These are phyloP conservation scores for Coccinonectria pachysandricola DNA, from an alignment of 2,329 filamentous ascomycete species.

Conservation along the genomic window DNA sequence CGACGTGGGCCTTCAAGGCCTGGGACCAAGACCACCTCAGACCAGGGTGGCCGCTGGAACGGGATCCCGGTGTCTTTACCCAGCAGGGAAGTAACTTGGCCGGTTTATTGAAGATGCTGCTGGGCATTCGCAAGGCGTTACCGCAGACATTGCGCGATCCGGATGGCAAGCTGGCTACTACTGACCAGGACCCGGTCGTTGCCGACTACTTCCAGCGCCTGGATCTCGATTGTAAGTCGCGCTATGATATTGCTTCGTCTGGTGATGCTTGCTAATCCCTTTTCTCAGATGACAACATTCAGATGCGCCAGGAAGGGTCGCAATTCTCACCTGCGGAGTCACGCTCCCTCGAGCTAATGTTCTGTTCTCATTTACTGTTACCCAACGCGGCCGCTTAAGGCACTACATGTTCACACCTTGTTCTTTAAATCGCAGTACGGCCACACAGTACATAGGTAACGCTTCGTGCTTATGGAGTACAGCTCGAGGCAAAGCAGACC, in stretches of 20 bases:
- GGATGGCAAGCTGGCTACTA: slow-evolving; percentile 38
- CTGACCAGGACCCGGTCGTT: slow-evolving; percentile 36
- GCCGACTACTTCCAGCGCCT: slow-evolving; percentile 45
- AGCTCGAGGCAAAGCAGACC: slow-evolving; percentile 1
- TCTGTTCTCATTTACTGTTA: slow-evolving; percentile 38
- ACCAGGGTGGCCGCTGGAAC: slow-evolving; percentile 50
- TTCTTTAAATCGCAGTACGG: too few relatives aligned
- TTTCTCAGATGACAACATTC: slow-evolving; percentile 23
- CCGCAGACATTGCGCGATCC: slow-evolving; percentile 39
- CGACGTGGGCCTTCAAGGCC: slow-evolving; percentile 57
- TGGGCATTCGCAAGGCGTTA: slow-evolving; percentile 49
- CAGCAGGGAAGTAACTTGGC: slow-evolving; percentile 50
- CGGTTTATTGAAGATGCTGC: slow-evolving; percentile 48
- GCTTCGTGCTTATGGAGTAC: slow-evolving; percentile 1
- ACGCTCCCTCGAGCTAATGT: slow-evolving; percentile 39
- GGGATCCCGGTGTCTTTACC: slow-evolving; percentile 44
- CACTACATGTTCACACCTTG: too few relatives aligned
- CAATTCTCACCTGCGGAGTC: slow-evolving; percentile 41
- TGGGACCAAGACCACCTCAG: slow-evolving; percentile 54
- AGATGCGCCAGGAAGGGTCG: slow-evolving; percentile 38
- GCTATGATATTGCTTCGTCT: too few relatives aligned
- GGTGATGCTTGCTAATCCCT: background rate
- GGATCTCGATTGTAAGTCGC: slow-evolving; percentile 46
- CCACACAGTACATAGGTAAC: slow-evolving; percentile 1
- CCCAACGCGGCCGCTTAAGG: too few relatives aligned